Evolutionary conservation across 305 asterid species (phyloP).

Genomic region (Solanum chacoense): DNA sequence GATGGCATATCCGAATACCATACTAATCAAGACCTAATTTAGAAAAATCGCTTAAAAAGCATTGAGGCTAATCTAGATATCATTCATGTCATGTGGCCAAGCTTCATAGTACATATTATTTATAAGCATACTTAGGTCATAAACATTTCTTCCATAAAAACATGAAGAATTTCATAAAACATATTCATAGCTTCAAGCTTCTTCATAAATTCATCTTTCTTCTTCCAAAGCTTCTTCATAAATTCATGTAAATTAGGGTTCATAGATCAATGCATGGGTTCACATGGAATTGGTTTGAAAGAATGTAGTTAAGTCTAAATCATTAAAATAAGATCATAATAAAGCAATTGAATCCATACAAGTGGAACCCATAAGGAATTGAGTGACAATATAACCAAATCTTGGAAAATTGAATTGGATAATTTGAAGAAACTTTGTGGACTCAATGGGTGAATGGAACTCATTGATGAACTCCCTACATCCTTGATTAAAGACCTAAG

Average conservation of each 20-base stretch:
- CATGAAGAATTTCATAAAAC: background rate
- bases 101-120: background rate
- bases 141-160: too few relatives aligned
- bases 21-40: background rate
- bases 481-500: background rate
- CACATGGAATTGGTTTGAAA: background rate
- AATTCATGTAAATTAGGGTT: background rate
- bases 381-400: background rate
- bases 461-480: background rate
- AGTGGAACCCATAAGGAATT: background rate
- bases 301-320: too few relatives aligned
- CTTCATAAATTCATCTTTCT: background rate
- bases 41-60: background rate
- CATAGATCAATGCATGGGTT: background rate
- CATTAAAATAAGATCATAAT: background rate
- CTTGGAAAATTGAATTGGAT: background rate
- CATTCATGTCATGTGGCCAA: background rate
- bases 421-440: background rate
- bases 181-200: background rate
- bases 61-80: too few relatives aligned
- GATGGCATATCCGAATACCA: background rate
- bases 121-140: background rate
- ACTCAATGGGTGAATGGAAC: background rate
- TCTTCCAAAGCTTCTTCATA: background rate
- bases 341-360: background rate